Evolutionary conservation across 805 yeast species (phyloP).

Genomic region (Peterozyma toletana): DNA sequence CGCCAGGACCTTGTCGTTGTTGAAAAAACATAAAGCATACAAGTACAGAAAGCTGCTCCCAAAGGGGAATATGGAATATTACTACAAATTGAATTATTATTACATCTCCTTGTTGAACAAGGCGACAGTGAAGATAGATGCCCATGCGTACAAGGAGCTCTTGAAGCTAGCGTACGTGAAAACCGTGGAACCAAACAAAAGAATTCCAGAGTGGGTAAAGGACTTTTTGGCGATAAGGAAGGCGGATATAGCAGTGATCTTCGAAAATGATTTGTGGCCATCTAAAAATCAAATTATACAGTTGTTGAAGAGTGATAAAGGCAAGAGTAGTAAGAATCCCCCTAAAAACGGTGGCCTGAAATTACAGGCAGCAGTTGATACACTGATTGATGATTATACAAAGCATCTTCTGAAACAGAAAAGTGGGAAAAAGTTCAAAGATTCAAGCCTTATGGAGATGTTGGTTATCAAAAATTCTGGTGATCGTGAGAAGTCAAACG

Average conservation of each 20-base stretch:
- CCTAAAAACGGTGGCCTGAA: not conserved
- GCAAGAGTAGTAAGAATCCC: not conserved
- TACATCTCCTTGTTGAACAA: constrained; percentile 1
- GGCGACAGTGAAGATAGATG: not conserved
- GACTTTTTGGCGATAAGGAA: constrained; percentile 4
- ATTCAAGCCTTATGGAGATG: too few species aligned
- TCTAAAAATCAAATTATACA: not conserved
- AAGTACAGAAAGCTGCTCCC: not conserved
- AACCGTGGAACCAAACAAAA: not conserved
- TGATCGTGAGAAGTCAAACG: too few species aligned
- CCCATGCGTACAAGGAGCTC: not conserved
- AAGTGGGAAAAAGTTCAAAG: not conserved
- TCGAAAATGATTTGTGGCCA: constrained; percentile 4
- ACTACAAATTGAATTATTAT: not conserved
- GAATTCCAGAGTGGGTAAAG: constrained; percentile 5
- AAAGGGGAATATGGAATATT: not conserved
- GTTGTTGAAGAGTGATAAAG: not conserved
- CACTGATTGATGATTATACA: not conserved
- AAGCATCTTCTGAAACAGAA: constrained; percentile 2
- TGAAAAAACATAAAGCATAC: constrained; percentile 1
- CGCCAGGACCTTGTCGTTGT: not conserved
- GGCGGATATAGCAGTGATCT: not conserved
- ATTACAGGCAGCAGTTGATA: not conserved
- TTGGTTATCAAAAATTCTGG: too few species aligned
- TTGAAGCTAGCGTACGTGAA: constrained; percentile 1